Evolutionary conservation across 805 yeast species (phyloP).

Genomic region (Candida glaebosa): DNA sequence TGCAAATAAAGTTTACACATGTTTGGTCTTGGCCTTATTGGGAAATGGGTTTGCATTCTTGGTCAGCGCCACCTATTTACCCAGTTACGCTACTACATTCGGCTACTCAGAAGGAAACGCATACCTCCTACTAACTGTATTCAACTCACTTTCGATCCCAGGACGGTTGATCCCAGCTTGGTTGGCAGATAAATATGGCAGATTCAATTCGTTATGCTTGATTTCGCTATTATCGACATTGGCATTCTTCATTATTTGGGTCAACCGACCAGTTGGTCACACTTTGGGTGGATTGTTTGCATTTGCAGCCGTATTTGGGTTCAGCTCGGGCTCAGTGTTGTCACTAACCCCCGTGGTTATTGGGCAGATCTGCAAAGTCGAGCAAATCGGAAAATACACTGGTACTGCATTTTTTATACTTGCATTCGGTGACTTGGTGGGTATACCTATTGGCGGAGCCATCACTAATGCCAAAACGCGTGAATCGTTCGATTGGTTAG

Average conservation of each 20-base stretch:
- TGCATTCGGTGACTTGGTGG: slow-evolving; percentile 27
- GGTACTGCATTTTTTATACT: slow-evolving; percentile 27
- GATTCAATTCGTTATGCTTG: slow-evolving; percentile 22
- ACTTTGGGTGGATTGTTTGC: slow-evolving; percentile 18
- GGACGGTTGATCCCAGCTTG: slow-evolving; percentile 25
- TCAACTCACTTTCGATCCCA: slow-evolving; percentile 23
- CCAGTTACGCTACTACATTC: slow-evolving; percentile 22
- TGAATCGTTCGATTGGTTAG: slow-evolving; percentile 19
- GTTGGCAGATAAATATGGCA: slow-evolving; percentile 23
- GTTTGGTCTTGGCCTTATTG: slow-evolving; percentile 21
- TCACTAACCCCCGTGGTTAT: slow-evolving; percentile 23
- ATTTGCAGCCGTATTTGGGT: slow-evolving; percentile 24
- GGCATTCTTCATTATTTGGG: slow-evolving; percentile 21
- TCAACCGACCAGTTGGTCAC: slow-evolving; percentile 22
- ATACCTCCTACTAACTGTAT: slow-evolving; percentile 19
- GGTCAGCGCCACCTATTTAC: slow-evolving; percentile 20
- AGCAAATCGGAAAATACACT: slow-evolving; percentile 22
- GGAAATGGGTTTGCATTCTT: slow-evolving; percentile 30
- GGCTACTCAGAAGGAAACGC: slow-evolving; percentile 17
- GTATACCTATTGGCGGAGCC: slow-evolving; percentile 27
- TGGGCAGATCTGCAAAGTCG: slow-evolving; percentile 23
- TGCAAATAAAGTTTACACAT: slow-evolving; percentile 18
- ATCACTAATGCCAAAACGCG: slow-evolving; percentile 13
- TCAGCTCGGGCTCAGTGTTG: slow-evolving; percentile 25
- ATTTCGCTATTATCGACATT: slow-evolving; percentile 14